These are phyloP conservation scores for Gloeophyllum trabeum DNA, from an alignment of 768 basidiomycete species.

Conservation along the genomic window DNA sequence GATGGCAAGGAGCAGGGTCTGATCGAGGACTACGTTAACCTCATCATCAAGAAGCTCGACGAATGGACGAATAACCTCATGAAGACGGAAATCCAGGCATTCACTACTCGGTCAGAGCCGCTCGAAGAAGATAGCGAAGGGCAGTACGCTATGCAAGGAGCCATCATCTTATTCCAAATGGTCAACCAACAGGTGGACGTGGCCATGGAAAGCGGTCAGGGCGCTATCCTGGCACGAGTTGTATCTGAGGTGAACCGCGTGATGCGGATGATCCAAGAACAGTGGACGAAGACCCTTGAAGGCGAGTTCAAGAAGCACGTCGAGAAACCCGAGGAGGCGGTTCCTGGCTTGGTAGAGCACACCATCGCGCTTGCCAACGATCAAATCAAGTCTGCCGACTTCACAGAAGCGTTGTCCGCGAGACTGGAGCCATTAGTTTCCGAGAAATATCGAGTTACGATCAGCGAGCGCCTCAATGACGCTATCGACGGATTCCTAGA, in stretches of 20 bases:
- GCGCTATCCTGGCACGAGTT: slow-evolving; percentile 83
- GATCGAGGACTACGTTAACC: slow-evolving; percentile 89
- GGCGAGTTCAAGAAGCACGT: slow-evolving; percentile 78
- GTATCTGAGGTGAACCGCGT: slow-evolving; percentile 81
- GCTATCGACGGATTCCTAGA: slow-evolving; percentile 98
- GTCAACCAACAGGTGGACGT: slow-evolving; percentile 94
- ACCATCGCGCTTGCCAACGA: slow-evolving; percentile 96
- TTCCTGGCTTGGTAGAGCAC: slow-evolving; percentile 89
- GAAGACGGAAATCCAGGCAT: slow-evolving; percentile 81
- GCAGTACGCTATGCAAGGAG: slow-evolving; percentile 79
- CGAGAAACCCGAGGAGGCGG: slow-evolving; percentile 81
- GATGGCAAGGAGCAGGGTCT: slow-evolving; percentile 90
- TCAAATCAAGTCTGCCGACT: slow-evolving; percentile 93
- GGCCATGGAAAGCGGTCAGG: slow-evolving; percentile 92
- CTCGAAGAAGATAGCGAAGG: slow-evolving; percentile 88
- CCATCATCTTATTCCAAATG: slow-evolving; percentile 96
- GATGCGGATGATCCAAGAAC: slow-evolving; percentile 80
- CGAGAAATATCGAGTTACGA: slow-evolving; percentile 77
- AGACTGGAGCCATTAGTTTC: slow-evolving; percentile 88
- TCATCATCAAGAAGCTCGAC: slow-evolving; percentile 91
- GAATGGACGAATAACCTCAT: slow-evolving; percentile 95
- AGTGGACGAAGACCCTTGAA: slow-evolving; percentile 80
- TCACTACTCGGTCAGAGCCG: slow-evolving; percentile 70
- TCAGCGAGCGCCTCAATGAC: slow-evolving; percentile 83
- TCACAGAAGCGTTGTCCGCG: slow-evolving; percentile 73